These are phyloP conservation scores for Coemansia sp. DNA, from an alignment of 192 early-diverging fungal species.

Conservation along the genomic window DNA sequence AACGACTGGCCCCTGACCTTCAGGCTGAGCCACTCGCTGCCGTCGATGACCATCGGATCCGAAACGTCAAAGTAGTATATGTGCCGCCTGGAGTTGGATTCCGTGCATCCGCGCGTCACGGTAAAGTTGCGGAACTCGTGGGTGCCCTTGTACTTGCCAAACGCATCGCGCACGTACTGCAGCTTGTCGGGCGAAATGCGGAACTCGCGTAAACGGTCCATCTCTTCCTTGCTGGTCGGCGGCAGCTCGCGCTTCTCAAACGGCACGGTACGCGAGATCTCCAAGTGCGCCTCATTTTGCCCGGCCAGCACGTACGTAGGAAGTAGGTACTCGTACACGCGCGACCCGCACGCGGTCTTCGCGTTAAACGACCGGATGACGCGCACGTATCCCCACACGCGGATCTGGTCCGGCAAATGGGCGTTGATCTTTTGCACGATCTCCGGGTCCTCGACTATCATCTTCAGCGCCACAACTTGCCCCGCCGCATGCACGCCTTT, in stretches of 20 bases:
- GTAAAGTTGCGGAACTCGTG: constrained; percentile 98
- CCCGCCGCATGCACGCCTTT: constrained; percentile 99
- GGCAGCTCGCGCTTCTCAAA: constrained; percentile 38
- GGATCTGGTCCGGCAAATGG: constrained; percentile 84
- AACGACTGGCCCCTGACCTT: constrained; percentile 96
- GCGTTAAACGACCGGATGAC: constrained; percentile 81
- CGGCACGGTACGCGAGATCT: constrained; percentile 30
- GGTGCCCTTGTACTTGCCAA: constrained; percentile 80
- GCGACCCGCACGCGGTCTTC: constrained; percentile 89
- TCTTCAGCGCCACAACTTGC: constrained; percentile 91
- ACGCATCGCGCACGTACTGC: constrained; percentile 64
- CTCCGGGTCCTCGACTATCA: constrained; percentile 76
- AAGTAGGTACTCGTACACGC: constrained; percentile 96
- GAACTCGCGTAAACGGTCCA: constrained; percentile 64
- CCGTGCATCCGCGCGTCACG: constrained; percentile 73
- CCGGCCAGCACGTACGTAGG: constrained; percentile 86
- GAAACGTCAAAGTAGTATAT: constrained; percentile 82
- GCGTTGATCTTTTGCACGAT: constrained; percentile 81
- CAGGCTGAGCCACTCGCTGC: constrained; percentile 87
- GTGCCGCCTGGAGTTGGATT: constrained; percentile 76
- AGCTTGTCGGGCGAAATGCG: constrained; percentile 67
- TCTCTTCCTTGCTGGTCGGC: constrained; percentile 60
- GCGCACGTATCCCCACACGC: constrained; percentile 81
- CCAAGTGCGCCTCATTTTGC: constrained; percentile 46
- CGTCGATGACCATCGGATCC: constrained; percentile 69